These are phyloP conservation scores for Aspergillus sp. DNA, from an alignment of 2,329 filamentous ascomycete species.

Conservation along the genomic window DNA sequence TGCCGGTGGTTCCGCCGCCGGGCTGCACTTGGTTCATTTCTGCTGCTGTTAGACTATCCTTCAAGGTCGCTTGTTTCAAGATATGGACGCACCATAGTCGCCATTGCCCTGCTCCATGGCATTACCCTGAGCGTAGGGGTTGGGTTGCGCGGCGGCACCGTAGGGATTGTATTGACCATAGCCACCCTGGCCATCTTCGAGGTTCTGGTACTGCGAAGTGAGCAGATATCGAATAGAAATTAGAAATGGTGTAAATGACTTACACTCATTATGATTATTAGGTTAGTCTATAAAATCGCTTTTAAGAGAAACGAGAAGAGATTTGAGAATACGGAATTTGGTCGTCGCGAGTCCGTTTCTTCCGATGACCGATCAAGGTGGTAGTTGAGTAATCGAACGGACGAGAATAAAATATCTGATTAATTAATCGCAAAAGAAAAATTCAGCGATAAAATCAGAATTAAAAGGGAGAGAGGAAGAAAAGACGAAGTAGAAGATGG, in stretches of 20 bases:
- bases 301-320: background rate
- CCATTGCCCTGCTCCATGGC: constrained; percentile 29
- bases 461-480: background rate
- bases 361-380: too few relatives aligned
- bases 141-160: constrained; percentile 25
- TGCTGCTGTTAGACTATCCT: background rate
- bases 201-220: constrained; percentile 19
- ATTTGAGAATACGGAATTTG: background rate
- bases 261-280: constrained; percentile 44
- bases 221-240: background rate
- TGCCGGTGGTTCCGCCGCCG: constrained; percentile 60
- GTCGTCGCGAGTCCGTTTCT: background rate
- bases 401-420: too few relatives aligned
- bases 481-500: background rate
- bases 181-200: constrained; percentile 30
- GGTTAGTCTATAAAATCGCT: background rate
- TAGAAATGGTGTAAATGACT: constrained; percentile 29
- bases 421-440: too few relatives aligned
- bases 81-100: constrained; percentile 27
- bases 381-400: too few relatives aligned
- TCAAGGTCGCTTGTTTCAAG: too few relatives aligned
- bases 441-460: too few relatives aligned
- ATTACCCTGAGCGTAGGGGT: constrained; percentile 24
- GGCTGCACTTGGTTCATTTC: constrained; percentile 16
- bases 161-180: constrained; percentile 54